Conservation (phyloP, 345 rosid species). For the Brassica rapa region DNA sequence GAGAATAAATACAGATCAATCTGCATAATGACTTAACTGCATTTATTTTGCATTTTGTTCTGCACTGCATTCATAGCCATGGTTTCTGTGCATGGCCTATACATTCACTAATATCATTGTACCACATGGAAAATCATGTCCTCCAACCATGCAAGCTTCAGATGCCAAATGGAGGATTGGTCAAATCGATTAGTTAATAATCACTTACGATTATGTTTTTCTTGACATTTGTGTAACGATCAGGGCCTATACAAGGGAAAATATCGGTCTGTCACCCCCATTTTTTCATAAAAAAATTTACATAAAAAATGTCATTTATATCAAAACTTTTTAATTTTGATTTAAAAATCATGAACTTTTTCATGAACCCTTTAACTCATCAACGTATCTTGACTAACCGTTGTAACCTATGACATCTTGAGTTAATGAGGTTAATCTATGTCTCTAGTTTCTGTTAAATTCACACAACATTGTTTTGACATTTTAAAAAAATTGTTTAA, state of each 20-base stretch:
- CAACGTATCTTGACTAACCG: no score
- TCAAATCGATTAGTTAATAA: not conserved
- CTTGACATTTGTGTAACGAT: not conserved
- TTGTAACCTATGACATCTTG: not conserved
- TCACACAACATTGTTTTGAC: not conserved
- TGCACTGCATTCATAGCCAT: no score
- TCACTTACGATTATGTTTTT: not conserved
- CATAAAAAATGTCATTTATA: no score
- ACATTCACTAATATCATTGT: slow-evolving; percentile 39
- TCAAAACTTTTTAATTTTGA: no score
- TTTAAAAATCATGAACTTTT: no score
- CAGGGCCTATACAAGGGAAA: not conserved
- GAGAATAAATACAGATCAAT: no score
- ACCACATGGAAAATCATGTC: slow-evolving; percentile 16
- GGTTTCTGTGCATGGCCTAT: slow-evolving; percentile 47
- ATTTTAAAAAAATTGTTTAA: no score
- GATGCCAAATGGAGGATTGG: not conserved
- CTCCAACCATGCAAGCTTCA: not conserved
- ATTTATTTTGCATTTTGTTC: no score
- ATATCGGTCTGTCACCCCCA: no score
- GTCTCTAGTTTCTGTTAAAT: not conserved
- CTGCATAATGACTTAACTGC: no score
- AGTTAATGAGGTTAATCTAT: not conserved
- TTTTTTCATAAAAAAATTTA: no score
- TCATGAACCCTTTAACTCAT: no score